phyloP scores from a whole-genome alignment of 257 asterid genomes.

The Anisodus acutangulus region DNA sequence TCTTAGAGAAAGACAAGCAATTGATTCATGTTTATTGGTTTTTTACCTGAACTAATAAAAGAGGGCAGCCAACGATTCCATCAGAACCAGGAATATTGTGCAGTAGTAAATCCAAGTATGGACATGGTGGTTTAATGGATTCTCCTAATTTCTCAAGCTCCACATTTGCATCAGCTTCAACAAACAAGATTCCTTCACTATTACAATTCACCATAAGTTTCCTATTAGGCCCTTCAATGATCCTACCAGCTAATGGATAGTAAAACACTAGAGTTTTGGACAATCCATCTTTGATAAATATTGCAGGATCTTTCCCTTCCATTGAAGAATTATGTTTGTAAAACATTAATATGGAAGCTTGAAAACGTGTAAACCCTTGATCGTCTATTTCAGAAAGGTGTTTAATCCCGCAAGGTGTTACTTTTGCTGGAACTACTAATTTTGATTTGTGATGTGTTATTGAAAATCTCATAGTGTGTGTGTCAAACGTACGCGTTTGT shows the following conservation, averaged over 20 bases:
- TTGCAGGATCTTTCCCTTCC: constrained; percentile 25
- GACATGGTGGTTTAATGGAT: not conserved
- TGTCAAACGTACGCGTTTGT: too few species aligned
- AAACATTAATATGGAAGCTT: not conserved
- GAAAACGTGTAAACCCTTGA: not conserved
- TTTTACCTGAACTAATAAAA: not conserved
- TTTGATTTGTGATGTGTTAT: too few species aligned
- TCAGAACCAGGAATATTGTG: not conserved
- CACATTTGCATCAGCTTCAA: constrained; percentile 25
- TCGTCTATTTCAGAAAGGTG: not conserved
- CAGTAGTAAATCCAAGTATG: not conserved
- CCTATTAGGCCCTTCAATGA: constrained; percentile 23
- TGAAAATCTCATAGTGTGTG: too few species aligned
- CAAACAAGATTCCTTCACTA: constrained; percentile 32
- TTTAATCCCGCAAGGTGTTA: not conserved
- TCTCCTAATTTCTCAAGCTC: not conserved
- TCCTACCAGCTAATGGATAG: constrained; percentile 38
- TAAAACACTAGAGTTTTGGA: constrained; percentile 31
- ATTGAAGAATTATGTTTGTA: not conserved
- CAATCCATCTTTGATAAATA: constrained; percentile 27
- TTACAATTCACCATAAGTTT: constrained; percentile 33
- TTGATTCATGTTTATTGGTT: not conserved
- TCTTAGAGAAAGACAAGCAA: too few species aligned
- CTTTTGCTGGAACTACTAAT: not conserved
- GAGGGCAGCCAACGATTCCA: not conserved